These are phyloP conservation scores for Lablab purpureus DNA, from an alignment of 306 rosid species.

Conservation along the genomic window DNA sequence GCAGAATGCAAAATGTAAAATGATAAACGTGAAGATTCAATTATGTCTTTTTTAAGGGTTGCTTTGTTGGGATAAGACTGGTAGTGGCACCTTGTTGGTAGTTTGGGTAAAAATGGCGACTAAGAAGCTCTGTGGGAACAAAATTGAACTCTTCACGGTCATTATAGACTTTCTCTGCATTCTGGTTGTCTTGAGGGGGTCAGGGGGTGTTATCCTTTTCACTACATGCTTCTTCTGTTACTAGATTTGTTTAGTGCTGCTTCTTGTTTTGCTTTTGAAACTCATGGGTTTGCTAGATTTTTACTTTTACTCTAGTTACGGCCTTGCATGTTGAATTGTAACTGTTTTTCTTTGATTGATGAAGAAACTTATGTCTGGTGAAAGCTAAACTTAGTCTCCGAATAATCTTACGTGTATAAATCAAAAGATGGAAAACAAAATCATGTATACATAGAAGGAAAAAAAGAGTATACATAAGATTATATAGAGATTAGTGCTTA, in stretches of 20 bases:
- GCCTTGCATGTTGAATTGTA: conserved; percentile 11
- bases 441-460: neutral
- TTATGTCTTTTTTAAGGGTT: neutral
- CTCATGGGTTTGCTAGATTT: conserved; percentile 1
- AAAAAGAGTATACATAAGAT: neutral
- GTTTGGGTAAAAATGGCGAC: conserved; percentile 2
- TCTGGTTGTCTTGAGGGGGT: neutral
- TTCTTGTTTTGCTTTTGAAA: conserved; percentile 32
- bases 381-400: neutral
- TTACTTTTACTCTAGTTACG: neutral
- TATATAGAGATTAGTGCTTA: neutral
- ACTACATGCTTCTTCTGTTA: neutral
- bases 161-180: neutral
- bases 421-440: neutral
- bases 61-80: neutral
- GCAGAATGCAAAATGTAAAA: neutral
- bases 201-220: neutral
- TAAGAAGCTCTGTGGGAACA: neutral
- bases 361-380: conserved; percentile 3
- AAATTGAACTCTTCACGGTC: neutral
- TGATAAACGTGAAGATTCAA: neutral
- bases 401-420: neutral
- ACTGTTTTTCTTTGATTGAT: neutral
- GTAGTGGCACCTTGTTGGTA: neutral
- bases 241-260: neutral